Percentiles rank a stretch among this genome's conserved stretches.
phyloP scores from a whole-genome alignment of 2,329 filamentous ascomycete species.

The Botryotinia calthae region DNA sequence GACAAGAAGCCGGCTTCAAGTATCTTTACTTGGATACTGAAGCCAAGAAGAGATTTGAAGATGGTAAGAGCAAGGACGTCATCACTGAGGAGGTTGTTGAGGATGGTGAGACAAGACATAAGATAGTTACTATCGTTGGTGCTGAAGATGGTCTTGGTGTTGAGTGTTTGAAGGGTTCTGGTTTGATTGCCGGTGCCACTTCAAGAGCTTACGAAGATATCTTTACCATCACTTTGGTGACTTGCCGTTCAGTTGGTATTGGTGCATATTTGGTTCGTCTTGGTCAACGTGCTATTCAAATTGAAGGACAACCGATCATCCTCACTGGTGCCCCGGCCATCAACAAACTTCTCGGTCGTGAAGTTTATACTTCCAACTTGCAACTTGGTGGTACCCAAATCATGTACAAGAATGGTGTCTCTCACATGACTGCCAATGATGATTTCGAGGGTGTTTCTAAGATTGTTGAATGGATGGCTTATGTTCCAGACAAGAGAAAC shows the following conservation, averaged over 20 bases:
- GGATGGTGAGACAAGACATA: slow-evolving; percentile 85
- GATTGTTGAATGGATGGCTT: slow-evolving; percentile 98
- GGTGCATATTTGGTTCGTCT: slow-evolving; percentile 98
- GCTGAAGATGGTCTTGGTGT: slow-evolving; percentile 95
- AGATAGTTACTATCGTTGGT: slow-evolving; percentile 91
- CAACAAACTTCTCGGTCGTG: slow-evolving; percentile 96
- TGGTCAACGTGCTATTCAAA: slow-evolving; percentile 96
- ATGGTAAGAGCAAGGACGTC: slow-evolving; percentile 69
- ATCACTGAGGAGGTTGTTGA: slow-evolving; percentile 86
- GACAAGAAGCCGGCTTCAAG: slow-evolving; percentile 88
- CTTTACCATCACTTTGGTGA: slow-evolving; percentile 96
- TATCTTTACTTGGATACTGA: slow-evolving; percentile 92
- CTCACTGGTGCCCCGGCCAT: slow-evolving; percentile 94
- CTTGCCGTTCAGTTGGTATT: slow-evolving; percentile 97
- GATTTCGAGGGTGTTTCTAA: slow-evolving; percentile 97
- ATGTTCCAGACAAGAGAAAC: slow-evolving; percentile 92
- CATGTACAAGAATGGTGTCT: slow-evolving; percentile 99
- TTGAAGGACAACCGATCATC: slow-evolving; percentile 98
- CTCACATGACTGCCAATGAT: slow-evolving; percentile 95
- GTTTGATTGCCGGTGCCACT: slow-evolving; percentile 96
- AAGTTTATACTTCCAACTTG: slow-evolving; percentile 98
- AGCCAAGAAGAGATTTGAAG: slow-evolving; percentile 82
- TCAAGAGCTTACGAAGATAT: slow-evolving; percentile 98
- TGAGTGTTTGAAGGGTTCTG: slow-evolving; percentile 93
- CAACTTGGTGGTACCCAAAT: slow-evolving; percentile 99